Percentiles rank a stretch among this genome's conserved stretches.
Conservation (phyloP, 345 rosid genomes). For the Brassica incana region DNA sequence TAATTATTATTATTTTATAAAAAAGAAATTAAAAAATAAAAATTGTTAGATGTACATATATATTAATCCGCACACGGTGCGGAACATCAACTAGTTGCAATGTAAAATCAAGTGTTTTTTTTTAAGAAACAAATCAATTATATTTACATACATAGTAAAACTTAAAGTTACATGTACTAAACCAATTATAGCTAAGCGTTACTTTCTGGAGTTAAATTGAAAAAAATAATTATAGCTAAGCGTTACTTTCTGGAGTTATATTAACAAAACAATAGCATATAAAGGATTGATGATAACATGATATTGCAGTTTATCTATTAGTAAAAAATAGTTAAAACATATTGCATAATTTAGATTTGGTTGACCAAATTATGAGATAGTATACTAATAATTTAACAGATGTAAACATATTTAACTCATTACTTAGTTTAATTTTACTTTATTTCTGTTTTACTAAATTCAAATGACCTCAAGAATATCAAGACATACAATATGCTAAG, state of each 20-base stretch:
- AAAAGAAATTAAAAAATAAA: too few species aligned
- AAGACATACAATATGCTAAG: neutral
- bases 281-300: neutral
- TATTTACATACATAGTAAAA: neutral
- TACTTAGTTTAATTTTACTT: neutral
- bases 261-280: neutral
- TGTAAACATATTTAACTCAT: neutral
- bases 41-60: too few species aligned
- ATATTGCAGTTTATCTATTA: neutral
- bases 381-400: neutral
- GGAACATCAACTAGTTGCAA: neutral
- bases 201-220: neutral
- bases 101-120: neutral
- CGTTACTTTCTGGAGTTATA: neutral
- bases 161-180: neutral
- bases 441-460: neutral
- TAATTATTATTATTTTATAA: too few species aligned
- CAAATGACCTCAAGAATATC: neutral
- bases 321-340: neutral
- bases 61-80: too few species aligned
- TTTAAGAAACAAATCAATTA: too few species aligned
- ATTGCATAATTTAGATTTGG: neutral
- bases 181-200: neutral
- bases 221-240: neutral
- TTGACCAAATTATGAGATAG: neutral